A percentile compares a stretch with the other conserved stretches of the same genome.
phyloP scores from a whole-genome alignment of 306 rosid genomes.

The Lathyrus tuberosus region DNA sequence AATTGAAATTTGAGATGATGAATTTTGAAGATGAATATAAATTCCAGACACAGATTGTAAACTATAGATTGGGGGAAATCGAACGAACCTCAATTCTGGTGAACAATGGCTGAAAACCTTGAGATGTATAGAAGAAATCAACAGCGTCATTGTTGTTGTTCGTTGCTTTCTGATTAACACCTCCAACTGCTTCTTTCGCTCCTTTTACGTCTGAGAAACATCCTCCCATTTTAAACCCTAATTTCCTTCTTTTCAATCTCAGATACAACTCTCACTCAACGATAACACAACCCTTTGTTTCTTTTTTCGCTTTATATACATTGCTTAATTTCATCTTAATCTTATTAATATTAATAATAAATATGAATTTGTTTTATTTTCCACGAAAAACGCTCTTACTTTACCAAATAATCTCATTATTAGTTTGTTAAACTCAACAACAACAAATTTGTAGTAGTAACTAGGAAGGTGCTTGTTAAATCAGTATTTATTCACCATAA shows the following conservation, averaged over 20 bases:
- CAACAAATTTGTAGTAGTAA: no score
- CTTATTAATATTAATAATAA: no score
- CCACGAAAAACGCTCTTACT: no score
- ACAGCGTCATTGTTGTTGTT: constrained; percentile 63
- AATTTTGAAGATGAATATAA: no score
- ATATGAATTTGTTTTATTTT: no score
- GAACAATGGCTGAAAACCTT: constrained; percentile 48
- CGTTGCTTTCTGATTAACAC: constrained; percentile 20
- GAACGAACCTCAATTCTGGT: constrained; percentile 59
- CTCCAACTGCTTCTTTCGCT: constrained; percentile 68
- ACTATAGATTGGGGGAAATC: background rate
- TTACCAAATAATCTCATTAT: no score
- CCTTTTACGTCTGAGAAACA: constrained; percentile 72
- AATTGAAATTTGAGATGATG: no score
- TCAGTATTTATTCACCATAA: background rate
- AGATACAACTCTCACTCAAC: no score
- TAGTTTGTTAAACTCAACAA: no score
- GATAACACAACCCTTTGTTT: background rate
- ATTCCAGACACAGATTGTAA: background rate
- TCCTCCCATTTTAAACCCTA: constrained; percentile 51
- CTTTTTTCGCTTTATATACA: background rate
- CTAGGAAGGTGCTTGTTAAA: background rate
- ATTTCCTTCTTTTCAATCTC: background rate
- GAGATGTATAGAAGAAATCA: constrained; percentile 58
- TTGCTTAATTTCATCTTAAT: no score